Percentiles rank a stretch among this genome's conserved stretches.
Evolutionary conservation across 495 filamentous ascomycete genomes (phyloP).

Genomic region (Hypoxylon rickii): DNA sequence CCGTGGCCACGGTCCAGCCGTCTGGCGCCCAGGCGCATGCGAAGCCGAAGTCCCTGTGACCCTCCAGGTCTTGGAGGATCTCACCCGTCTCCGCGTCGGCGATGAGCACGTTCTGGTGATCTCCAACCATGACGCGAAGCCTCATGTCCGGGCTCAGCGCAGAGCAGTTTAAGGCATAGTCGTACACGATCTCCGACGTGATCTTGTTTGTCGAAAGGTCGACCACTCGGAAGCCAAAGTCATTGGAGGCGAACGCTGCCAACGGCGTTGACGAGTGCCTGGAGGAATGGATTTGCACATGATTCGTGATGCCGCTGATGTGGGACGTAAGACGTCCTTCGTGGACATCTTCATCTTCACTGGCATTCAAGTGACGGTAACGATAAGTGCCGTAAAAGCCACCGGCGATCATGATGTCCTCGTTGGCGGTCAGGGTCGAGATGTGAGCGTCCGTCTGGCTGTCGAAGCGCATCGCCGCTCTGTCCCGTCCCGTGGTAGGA

Average conservation of each 20-base stretch:
- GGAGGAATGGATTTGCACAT: conserved; percentile 70
- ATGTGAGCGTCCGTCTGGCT: conserved; percentile 58
- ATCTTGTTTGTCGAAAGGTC: conserved; percentile 73
- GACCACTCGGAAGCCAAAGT: conserved; percentile 73
- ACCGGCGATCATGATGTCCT: conserved; percentile 75
- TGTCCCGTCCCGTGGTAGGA: conserved; percentile 50
- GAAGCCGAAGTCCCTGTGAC: conserved; percentile 84
- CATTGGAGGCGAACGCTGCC: conserved; percentile 84
- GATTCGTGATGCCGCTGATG: conserved; percentile 81
- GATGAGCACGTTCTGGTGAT: conserved; percentile 52
- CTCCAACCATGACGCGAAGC: conserved; percentile 75
- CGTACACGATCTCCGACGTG: conserved; percentile 61
- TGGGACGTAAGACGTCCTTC: conserved; percentile 69
- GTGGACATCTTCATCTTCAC: conserved; percentile 49
- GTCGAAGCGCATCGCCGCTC: conserved; percentile 66
- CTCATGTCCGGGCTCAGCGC: conserved; percentile 78
- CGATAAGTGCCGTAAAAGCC: conserved; percentile 83
- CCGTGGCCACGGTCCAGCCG: conserved; percentile 85
- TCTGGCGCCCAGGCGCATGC: conserved; percentile 91
- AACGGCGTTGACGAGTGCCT: conserved; percentile 65
- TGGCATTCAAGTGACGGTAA: conserved; percentile 59
- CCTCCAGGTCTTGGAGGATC: conserved; percentile 57
- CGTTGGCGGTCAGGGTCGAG: conserved; percentile 70
- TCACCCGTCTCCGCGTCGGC: conserved; percentile 54
- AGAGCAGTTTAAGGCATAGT: conserved; percentile 81